Base-by-base conservation (phyloP, 164 flowering plant genomes). In the Annona squamosa region DNA sequence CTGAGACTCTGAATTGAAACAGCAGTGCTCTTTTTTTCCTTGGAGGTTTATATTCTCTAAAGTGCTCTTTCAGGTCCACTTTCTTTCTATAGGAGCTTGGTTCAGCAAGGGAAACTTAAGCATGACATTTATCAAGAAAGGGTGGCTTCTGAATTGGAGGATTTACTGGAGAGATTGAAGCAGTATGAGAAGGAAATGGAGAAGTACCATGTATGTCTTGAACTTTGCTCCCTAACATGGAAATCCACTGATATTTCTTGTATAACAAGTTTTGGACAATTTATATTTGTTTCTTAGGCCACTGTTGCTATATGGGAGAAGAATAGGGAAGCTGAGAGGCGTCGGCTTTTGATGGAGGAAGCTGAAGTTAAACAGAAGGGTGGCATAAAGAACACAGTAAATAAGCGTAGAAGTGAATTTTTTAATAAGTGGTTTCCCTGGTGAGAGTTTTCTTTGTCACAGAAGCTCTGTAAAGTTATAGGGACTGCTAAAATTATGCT, bases 171-270 rank as follows among this genome's bases (percentile, higher is more conserved):
- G 77, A 90, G 94, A 74, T 84, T 95, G 84, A 84, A 90, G 74
- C 85, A 88, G 47, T 95, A 92, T 81, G 95, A 92, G 80, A 86
- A 82, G 73, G 93, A 92, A 59, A 95, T 95, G 99, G 85, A 89
- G 77, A 90, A 86, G 63, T 95, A 90, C 79, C 94, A 90, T 84
- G 98, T 94, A 62, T 76, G 79, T 26, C 4, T 26, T 59, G 47
- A 46, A 18, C 56, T 59, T 70, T 6, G 44, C n/a, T 65, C 17
- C 37, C 63, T 44, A 74, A 19, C 42, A 9, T 48, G 9, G n/a
- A 56, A 71, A 0, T 61, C 37, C 26, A 76, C 6, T 18, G 71
- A 5, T 44, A n/a, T 9, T 6, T n/a, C 71, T 41, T 48, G 44
- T n/a, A 41, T 69, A 56, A 56, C 41, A 41, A 6, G 4, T 5